Percentiles rank a stretch among this genome's conserved stretches.
phyloP scores from a whole-genome alignment of 495 filamentous ascomycete genomes.

The Pseudomonodictys pantanalensis region DNA sequence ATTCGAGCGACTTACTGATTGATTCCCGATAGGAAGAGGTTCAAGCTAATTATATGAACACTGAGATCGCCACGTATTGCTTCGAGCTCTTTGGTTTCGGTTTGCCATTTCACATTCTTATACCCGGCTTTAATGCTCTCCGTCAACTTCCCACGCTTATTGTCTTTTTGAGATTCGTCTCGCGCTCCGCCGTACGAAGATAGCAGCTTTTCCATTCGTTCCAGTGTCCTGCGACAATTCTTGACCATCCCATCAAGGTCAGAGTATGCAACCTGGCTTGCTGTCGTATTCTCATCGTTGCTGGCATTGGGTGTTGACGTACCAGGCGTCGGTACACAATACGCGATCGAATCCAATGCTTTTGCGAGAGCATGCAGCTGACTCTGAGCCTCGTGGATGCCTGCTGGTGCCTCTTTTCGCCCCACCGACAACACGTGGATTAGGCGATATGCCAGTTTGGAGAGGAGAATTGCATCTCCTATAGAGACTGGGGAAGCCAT shows the following conservation, averaged over 20 bases:
- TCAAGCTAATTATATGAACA: conserved; percentile 5
- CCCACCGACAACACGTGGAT: conserved; percentile 1
- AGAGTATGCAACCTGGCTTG: neutral
- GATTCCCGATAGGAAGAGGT: neutral
- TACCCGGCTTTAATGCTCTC: neutral
- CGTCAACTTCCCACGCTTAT: neutral
- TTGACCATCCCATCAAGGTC: neutral
- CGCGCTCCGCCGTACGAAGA: neutral
- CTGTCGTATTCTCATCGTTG: neutral
- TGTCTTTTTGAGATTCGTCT: neutral
- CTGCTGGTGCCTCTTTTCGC: conserved; percentile 3
- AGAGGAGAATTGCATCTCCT: conserved; percentile 6
- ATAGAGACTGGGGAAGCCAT: conserved; percentile 7
- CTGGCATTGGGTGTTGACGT: too few relatives aligned
- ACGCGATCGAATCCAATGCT: neutral
- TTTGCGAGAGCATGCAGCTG: conserved; percentile 1
- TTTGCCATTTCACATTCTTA: conserved; percentile 5
- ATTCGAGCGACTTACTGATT: conserved; percentile 7
- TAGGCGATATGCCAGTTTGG: neutral
- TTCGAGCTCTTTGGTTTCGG: conserved; percentile 6
- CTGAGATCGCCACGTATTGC: conserved; percentile 1
- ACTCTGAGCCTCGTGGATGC: conserved; percentile 2
- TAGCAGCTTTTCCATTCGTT: neutral
- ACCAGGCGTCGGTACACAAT: conserved; percentile 8
- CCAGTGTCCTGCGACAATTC: conserved; percentile 12